Conservation (phyloP, 1,284 basidiomycete species). For the Coriolopsis trogii region DNA sequence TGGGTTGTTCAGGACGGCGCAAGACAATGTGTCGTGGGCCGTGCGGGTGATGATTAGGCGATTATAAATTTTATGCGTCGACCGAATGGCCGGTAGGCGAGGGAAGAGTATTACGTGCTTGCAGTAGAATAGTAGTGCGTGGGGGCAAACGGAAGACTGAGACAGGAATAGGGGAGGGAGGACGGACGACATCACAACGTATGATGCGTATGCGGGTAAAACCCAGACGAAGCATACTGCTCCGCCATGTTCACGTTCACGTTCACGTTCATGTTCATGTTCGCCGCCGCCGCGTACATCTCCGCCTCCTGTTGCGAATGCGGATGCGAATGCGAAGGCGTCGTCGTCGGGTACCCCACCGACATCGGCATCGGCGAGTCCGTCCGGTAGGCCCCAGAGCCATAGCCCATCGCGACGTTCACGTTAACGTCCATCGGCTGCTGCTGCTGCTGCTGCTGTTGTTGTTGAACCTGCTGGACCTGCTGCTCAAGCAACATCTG, state of each 20-base stretch:
- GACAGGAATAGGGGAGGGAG: neutral
- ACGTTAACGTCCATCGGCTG: conserved; percentile 15
- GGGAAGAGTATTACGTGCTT: neutral
- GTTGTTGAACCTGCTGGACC: conserved; percentile 20
- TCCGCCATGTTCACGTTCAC: conserved; percentile 13
- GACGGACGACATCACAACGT: conserved; percentile 23
- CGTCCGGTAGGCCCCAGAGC: conserved; percentile 27
- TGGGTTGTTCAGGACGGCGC: too few relatives aligned
- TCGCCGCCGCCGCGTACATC: neutral
- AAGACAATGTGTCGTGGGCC: too few relatives aligned
- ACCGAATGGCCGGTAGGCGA: neutral
- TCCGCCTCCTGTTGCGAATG: conserved; percentile 31
- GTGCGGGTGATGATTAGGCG: too few relatives aligned
- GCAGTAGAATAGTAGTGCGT: neutral
- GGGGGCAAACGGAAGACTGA: neutral
- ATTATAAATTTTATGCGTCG: neutral
- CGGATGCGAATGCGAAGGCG: too few relatives aligned
- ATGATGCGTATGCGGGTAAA: conserved; percentile 24
- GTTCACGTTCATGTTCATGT: conserved; percentile 4
- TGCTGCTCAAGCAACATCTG: conserved; percentile 36
- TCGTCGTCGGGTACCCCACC: neutral
- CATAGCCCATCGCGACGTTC: conserved; percentile 5
- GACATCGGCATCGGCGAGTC: conserved; percentile 34
- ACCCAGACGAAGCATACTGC: conserved; percentile 15
- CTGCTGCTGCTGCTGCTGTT: conserved; percentile 3